Conservation (phyloP, 352 stramenopile species). For the Phytophthora ramorum region DNA sequence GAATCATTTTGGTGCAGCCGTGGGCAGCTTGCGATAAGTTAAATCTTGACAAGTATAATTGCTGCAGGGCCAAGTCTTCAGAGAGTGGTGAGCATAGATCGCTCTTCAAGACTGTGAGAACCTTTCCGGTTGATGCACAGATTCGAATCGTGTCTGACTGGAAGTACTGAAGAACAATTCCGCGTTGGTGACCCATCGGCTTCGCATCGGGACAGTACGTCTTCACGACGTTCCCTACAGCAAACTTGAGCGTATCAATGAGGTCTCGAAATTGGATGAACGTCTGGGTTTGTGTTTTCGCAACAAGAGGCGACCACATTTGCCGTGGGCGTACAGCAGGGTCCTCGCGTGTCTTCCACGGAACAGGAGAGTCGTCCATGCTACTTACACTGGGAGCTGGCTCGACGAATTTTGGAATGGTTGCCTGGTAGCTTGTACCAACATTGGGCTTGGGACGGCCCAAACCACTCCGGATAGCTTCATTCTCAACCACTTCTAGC, state of each 20-base stretch:
- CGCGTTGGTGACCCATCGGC: conserved; percentile 63
- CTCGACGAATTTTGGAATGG: conserved; percentile 50
- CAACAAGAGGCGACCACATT: conserved; percentile 74
- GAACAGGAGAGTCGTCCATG: conserved; percentile 31
- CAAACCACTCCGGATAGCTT: conserved; percentile 73
- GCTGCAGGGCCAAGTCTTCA: conserved; percentile 73
- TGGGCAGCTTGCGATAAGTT: conserved; percentile 72
- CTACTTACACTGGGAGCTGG: conserved; percentile 19
- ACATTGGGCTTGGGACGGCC: conserved; percentile 76
- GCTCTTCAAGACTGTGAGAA: conserved; percentile 54
- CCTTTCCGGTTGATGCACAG: conserved; percentile 64
- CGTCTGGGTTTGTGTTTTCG: conserved; percentile 44
- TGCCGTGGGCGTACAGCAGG: conserved; percentile 42
- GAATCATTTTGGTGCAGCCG: conserved; percentile 57
- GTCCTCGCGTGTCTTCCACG: conserved; percentile 41
- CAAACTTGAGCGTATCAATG: conserved; percentile 65
- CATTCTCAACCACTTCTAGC: conserved; percentile 68
- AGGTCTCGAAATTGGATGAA: conserved; percentile 68
- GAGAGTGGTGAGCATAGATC: conserved; percentile 70
- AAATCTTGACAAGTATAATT: conserved; percentile 76
- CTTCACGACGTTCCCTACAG: conserved; percentile 78
- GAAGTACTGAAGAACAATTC: conserved; percentile 63
- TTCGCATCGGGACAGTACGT: conserved; percentile 43
- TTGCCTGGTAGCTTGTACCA: conserved; percentile 64
- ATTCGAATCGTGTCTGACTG: conserved; percentile 56